Conservation (phyloP, 176 grass and related monocot species). For the Juncus effusus region DNA sequence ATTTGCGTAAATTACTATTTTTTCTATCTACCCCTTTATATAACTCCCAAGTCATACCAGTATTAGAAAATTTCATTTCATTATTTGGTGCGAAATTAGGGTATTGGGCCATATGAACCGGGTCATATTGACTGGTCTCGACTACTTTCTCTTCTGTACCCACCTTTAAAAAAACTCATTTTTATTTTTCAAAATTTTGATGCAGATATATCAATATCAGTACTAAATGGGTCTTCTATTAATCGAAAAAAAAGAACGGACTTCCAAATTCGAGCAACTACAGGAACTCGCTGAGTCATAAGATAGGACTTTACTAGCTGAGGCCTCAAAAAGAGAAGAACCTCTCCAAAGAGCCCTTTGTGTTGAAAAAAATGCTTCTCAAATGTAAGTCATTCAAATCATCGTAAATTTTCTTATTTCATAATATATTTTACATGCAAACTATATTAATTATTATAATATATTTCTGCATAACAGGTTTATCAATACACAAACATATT, state of each 20-base stretch:
- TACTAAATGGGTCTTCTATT: conserved; percentile 78
- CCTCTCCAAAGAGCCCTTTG: conserved; percentile 59
- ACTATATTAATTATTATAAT: neutral
- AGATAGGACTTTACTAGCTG: conserved; percentile 59
- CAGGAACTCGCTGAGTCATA: conserved; percentile 48
- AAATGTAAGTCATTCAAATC: conserved; percentile 44
- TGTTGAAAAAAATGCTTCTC: conserved; percentile 69
- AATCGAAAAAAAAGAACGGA: conserved; percentile 64
- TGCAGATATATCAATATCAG: conserved; percentile 81
- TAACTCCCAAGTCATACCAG: too few species aligned
- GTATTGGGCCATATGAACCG: too few species aligned
- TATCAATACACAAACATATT: too few species aligned
- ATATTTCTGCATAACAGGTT: too few species aligned
- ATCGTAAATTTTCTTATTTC: neutral
- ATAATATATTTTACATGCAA: neutral
- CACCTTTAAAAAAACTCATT: neutral
- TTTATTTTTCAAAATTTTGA: neutral
- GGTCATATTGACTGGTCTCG: too few species aligned
- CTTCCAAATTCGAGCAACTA: conserved; percentile 61
- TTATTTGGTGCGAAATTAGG: too few species aligned
- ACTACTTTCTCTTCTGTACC: too few species aligned
- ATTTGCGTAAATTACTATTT: too few species aligned
- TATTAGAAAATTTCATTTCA: too few species aligned
- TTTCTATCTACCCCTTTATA: too few species aligned
- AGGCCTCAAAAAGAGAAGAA: conserved; percentile 66